Percentiles rank a stretch among this genome's conserved stretches.
These are phyloP conservation scores for Alternaria incomplexa DNA, from an alignment of 2,329 filamentous ascomycete species.

Conservation along the genomic window DNA sequence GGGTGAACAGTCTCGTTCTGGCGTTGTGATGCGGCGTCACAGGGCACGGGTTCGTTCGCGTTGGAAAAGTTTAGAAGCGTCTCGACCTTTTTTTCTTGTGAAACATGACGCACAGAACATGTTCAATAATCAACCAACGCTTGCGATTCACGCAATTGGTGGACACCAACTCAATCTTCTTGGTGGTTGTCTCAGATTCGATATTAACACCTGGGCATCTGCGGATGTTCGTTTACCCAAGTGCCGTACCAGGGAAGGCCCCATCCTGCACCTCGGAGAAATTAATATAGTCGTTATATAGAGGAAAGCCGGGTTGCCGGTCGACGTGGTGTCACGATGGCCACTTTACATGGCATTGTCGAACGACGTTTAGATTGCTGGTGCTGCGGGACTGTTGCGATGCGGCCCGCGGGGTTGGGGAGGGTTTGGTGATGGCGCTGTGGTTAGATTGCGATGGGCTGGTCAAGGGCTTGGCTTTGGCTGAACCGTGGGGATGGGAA, in stretches of 20 bases:
- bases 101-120: constrained; percentile 17
- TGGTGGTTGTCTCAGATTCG: constrained; percentile 21
- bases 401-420: neutral
- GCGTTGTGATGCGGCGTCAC: neutral
- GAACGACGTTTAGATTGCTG: neutral
- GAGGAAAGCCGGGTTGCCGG: constrained; percentile 9
- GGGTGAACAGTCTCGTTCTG: neutral
- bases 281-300: constrained; percentile 28
- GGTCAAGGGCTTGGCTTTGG: constrained; percentile 11
- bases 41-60: neutral
- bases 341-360: neutral
- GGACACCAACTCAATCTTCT: constrained; percentile 14
- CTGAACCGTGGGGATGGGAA: neutral
- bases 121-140: neutral
- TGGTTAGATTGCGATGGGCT: constrained; percentile 14
- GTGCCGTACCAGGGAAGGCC: neutral
- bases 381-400: neutral
- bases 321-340: neutral
- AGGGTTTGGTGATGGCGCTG: neutral
- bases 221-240: constrained; percentile 7
- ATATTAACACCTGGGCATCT: constrained; percentile 6
- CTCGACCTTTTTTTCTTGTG: neutral
- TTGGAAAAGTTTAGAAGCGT: constrained; percentile 9
- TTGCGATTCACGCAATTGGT: constrained; percentile 23
- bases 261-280: constrained; percentile 17